These are phyloP conservation scores for Botrytis elliptica DNA, from an alignment of 2,329 filamentous ascomycete genomes.

Conservation along the genomic window DNA sequence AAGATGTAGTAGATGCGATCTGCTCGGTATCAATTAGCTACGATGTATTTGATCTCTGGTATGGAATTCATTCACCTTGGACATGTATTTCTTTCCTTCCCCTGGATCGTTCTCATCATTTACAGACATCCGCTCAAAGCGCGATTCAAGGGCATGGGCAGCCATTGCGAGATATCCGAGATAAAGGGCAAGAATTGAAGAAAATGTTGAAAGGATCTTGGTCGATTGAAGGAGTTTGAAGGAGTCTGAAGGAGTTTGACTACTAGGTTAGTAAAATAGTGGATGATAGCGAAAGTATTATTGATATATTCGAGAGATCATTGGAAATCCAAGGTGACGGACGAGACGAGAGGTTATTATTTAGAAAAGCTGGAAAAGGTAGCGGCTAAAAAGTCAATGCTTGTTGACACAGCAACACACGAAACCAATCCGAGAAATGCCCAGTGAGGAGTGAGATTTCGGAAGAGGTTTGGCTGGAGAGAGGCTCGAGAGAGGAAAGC, in stretches of 20 bases:
- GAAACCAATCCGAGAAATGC: background rate
- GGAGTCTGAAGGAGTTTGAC: background rate
- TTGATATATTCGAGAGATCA: background rate
- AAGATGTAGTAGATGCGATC: constrained; percentile 34
- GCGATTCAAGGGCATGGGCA: constrained; percentile 75
- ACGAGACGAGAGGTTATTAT: constrained; percentile 10
- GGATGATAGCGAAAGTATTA: background rate
- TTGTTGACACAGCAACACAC: constrained; percentile 15
- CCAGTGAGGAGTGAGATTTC: background rate
- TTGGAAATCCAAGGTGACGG: background rate
- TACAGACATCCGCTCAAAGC: constrained; percentile 86
- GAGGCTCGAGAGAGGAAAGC: background rate
- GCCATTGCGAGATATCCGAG: constrained; percentile 53
- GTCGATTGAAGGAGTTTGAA: background rate
- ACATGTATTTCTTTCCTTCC: constrained; percentile 60
- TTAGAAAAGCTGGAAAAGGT: constrained; percentile 3
- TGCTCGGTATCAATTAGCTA: constrained; percentile 41
- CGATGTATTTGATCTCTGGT: constrained; percentile 21
- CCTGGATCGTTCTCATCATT: constrained; percentile 78
- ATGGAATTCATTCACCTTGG: constrained; percentile 67
- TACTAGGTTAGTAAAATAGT: constrained; percentile 27
- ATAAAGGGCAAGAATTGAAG: background rate
- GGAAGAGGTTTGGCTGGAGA: background rate
- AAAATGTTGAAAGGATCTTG: background rate
- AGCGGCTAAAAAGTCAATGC: background rate